A percentile compares a stretch with the other conserved stretches of the same genome.
Conservation (phyloP, 2,329 filamentous ascomycete species). For the Pseudocercospora pini-densiflorae region DNA sequence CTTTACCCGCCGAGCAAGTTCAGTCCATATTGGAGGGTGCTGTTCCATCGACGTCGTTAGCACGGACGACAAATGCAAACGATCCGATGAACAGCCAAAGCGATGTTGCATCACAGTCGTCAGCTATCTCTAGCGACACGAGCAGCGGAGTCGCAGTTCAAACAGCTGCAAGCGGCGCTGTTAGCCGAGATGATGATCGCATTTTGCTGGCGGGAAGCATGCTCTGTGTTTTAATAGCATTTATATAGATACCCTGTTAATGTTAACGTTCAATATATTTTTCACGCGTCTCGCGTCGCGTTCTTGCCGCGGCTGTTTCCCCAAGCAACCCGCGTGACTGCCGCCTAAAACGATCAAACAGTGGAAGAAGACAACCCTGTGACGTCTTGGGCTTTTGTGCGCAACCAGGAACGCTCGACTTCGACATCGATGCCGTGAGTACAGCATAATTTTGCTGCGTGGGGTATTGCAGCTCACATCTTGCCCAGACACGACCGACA, state of each 20-base stretch:
- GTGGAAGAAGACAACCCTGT: background rate
- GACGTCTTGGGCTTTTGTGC: background rate
- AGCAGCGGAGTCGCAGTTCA: no score
- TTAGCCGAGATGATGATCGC: no score
- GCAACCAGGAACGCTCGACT: background rate
- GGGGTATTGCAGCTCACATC: background rate
- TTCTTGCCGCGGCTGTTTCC: background rate
- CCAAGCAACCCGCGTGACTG: background rate
- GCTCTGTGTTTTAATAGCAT: no score
- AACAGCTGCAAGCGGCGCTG: no score
- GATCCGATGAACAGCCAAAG: no score
- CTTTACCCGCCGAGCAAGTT: background rate
- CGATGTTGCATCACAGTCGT: no score
- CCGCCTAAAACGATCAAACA: background rate
- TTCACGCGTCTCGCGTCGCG: background rate
- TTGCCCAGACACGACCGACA: background rate
- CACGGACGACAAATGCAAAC: no score
- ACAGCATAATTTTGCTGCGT: background rate
- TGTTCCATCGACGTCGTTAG: no score
- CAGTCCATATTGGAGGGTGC: background rate
- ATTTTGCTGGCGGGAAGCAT: no score
- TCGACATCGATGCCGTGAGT: background rate
- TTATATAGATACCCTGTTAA: no score
- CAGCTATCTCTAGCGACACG: no score
- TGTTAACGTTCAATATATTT: background rate